Evolutionary conservation across 179 eudicot genomes (phyloP).

Genomic region (Amaranthus tricolor): DNA sequence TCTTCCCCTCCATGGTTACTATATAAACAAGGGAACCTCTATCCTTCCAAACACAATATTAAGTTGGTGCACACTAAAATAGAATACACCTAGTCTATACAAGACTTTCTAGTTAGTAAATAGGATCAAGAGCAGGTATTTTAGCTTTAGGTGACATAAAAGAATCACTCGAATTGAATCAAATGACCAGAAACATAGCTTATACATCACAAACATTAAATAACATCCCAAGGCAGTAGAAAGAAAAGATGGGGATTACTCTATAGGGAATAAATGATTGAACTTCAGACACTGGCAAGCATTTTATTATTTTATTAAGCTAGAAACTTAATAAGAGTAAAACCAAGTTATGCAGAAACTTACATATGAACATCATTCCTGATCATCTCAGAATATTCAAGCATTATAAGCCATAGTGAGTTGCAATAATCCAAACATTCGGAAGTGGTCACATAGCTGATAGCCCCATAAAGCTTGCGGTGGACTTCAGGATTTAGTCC

Average conservation of each 20-base stretch:
- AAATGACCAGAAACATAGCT: neutral
- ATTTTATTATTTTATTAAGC: neutral
- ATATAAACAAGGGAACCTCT: no score
- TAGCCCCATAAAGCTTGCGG: neutral
- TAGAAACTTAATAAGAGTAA: neutral
- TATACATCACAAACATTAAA: neutral
- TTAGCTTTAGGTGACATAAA: neutral
- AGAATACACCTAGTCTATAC: no score
- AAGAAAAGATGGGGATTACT: neutral
- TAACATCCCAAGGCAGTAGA: neutral
- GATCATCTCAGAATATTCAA: neutral
- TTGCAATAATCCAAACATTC: neutral
- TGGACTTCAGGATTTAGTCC: neutral
- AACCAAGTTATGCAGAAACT: no score
- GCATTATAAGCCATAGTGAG: neutral
- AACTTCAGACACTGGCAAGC: neutral
- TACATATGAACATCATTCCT: no score
- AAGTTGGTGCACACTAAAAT: no score
- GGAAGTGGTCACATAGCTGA: neutral
- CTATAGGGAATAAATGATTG: neutral
- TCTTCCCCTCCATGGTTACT: no score
- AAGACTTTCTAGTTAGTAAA: neutral
- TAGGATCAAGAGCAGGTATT: slow-evolving; percentile 2
- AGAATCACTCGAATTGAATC: no score
- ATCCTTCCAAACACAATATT: no score